Percentiles rank a stretch among this genome's conserved stretches.
Conservation (phyloP, 2,329 filamentous ascomycete species). For the Penicillium capsulatum region DNA sequence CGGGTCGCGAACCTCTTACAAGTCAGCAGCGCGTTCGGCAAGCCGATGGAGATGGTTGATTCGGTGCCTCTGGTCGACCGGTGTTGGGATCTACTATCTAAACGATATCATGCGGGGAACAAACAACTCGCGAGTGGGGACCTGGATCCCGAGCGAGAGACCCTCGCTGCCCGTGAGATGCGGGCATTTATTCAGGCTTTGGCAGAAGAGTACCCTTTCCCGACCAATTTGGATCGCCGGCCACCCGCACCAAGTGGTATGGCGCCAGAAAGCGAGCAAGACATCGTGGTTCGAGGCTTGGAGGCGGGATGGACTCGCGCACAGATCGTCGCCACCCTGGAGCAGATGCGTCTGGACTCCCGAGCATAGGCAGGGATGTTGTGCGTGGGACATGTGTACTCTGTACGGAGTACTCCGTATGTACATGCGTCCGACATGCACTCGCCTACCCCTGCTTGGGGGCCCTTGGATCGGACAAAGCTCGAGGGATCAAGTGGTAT, state of each 20-base stretch:
- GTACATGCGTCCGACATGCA: no score
- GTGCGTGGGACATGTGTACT: no score
- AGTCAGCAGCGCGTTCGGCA: constrained; percentile 59
- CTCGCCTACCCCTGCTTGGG: neutral
- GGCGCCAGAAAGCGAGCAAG: constrained; percentile 58
- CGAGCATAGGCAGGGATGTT: constrained; percentile 10
- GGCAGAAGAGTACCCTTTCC: constrained; percentile 59
- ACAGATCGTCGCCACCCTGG: constrained; percentile 42
- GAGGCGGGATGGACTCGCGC: constrained; percentile 39
- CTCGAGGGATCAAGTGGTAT: neutral
- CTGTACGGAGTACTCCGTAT: no score
- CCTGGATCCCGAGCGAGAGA: constrained; percentile 9
- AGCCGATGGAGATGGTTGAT: constrained; percentile 61
- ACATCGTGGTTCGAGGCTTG: constrained; percentile 47
- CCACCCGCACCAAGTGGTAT: constrained; percentile 55
- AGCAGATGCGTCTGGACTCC: constrained; percentile 36
- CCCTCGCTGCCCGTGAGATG: constrained; percentile 37
- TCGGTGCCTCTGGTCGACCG: constrained; percentile 48
- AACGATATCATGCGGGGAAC: constrained; percentile 43
- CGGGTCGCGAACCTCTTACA: constrained; percentile 61
- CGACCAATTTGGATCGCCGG: constrained; percentile 57
- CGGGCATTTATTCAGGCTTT: constrained; percentile 50
- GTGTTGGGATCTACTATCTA: constrained; percentile 53
- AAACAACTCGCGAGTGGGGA: constrained; percentile 15
- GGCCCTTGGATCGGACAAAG: constrained; percentile 3